Evolutionary conservation across 2,329 filamentous ascomycete genomes (phyloP), one percentile per base, ranked within the genome.

Genomic region (Pyrenophora graminea): DNA sequence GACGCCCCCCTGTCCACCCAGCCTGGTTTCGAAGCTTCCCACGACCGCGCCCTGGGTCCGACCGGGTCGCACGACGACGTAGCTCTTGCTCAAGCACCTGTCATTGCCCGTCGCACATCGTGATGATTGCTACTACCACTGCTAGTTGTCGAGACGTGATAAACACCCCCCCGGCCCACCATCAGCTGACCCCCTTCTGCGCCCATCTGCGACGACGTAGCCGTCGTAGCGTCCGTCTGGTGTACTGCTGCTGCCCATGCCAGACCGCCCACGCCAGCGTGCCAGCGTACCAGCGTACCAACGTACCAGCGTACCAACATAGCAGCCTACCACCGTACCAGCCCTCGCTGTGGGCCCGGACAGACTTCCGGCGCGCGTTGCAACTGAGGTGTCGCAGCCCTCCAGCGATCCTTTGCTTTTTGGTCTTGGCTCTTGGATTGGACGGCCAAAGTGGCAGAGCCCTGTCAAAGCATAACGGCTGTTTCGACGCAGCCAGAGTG

Each of bases 391-490:
- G 64, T 66, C 61, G 53, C 52, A 58, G 56, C 37, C 34, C 21
- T 34, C 15, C 10, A 49, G 39, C 45, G 23, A 49, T 44, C 30
- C 40, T 60, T 57, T 63, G 59, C 57, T 44, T 52, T 52, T 54
- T 48, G 43, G 56, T 42, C 51, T 45, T 48, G 43, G 54, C 45
- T 18, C n/a, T 19, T 21, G 33, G 32, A 21, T 10, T 18, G 19
- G 19, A 15, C 15, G 15, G 15, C 17, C 39, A 25, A 50, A 56
- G 45, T 56, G 44, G 5, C 19, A 51, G 51, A 48, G 56, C 68
- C 59, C 34, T 53, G 66, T 60, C 58, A 69, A 54, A 66, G 67
- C 62, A 64, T 43, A 71, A 70, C 68, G 66, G 68, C 57, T 64
- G 64, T 70, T 63, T 68, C 58, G 56, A 64, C 45, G 52, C 59